A percentile compares a stretch with the other conserved stretches of the same genome.
Evolutionary conservation across 1,284 basidiomycete genomes (phyloP).

Genomic region (Ceratobasidium theobromae): DNA sequence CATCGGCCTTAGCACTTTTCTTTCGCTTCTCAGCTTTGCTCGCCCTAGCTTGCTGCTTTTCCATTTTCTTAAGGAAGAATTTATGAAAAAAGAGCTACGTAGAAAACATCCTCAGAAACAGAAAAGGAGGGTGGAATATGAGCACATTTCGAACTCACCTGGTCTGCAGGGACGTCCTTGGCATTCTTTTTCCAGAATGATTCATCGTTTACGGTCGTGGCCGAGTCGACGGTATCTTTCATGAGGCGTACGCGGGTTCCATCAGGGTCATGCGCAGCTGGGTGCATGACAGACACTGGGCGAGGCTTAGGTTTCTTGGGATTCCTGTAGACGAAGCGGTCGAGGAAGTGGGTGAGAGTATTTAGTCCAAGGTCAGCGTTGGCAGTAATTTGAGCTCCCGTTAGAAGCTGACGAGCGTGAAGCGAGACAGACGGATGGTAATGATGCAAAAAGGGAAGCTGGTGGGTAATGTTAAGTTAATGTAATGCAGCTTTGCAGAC

Average conservation of each 20-base stretch:
- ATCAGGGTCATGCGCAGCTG: constrained; percentile 63
- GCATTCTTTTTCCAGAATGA: constrained; percentile 74
- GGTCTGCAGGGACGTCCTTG: constrained; percentile 83
- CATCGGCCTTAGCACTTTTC: constrained; percentile 42
- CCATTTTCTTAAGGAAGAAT: constrained; percentile 52
- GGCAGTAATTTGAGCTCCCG: constrained; percentile 65
- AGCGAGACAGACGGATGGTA: constrained; percentile 91
- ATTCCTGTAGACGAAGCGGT: constrained; percentile 91
- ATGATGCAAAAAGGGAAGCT: constrained; percentile 81
- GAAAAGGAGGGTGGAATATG: not conserved
- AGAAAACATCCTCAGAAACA: constrained; percentile 55
- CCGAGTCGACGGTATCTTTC: constrained; percentile 57
- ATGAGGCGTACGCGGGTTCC: constrained; percentile 68
- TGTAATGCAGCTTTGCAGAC: not conserved
- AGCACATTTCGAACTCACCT: constrained; percentile 52
- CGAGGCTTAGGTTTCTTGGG: constrained; percentile 81
- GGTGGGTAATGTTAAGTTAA: constrained; percentile 6
- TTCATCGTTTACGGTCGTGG: constrained; percentile 70
- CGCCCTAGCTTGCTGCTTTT: constrained; percentile 55
- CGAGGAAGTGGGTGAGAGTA: constrained; percentile 90
- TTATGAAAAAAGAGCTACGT: constrained; percentile 62
- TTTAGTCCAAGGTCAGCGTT: constrained; percentile 89
- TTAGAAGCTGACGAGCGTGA: constrained; percentile 81
- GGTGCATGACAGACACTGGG: constrained; percentile 93
- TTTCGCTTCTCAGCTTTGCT: constrained; percentile 52